Base-by-base conservation (phyloP, 2,329 filamentous ascomycete genomes). In the Pyrenochaeta sp. region DNA sequence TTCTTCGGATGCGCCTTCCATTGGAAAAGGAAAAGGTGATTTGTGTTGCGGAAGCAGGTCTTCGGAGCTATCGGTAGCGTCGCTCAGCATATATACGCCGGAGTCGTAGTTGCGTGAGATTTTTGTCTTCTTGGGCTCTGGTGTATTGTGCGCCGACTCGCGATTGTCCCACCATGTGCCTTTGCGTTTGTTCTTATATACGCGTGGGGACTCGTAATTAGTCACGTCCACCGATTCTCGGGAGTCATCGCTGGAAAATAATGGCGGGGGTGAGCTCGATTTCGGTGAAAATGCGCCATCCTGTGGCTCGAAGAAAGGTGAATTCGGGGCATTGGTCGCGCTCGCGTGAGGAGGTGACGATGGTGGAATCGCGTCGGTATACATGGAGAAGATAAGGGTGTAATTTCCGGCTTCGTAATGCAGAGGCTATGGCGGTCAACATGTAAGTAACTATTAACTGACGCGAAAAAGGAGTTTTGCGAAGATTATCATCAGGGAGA, bases 231-330 rank as follows among this genome's bases (percentile, higher is more conserved):
- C 68, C 1, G 62, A 68, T 24, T 73, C 72, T 3, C 61, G 56
- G 1, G 73, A 70, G 30, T 71, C 72, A 37, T 75, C 72, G 36
- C 71, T 74, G 19, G 74, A 77, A 58, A 77, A 77, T 0, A 76
- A 54, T 0, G 73, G 69, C 9, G 72, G 69, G 13, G 72, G 69
- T 5, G 68, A 71, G 56, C 72, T 75, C 6, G 73, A 76, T 12
- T 73, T 72, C n/a, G 66, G 66, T 13, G 68, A 69, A 22, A 61
- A 62, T n/a, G 54, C 52, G 52, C 45, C 50, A 50, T 64, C 48
- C 28, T 53, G 56, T 24, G 59, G 62, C 50, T 66, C 59, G 39
- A 72, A 67, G 42, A 72, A 71, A 1, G 73, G 71, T 10, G 72
- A 73, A 48, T 62, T 66, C 8, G 65, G 67, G 12, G 64, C 54